Evolutionary conservation across 495 filamentous ascomycete genomes (phyloP), one percentile per base, ranked within the genome.

Genomic region (Penicillium cataractarum): DNA sequence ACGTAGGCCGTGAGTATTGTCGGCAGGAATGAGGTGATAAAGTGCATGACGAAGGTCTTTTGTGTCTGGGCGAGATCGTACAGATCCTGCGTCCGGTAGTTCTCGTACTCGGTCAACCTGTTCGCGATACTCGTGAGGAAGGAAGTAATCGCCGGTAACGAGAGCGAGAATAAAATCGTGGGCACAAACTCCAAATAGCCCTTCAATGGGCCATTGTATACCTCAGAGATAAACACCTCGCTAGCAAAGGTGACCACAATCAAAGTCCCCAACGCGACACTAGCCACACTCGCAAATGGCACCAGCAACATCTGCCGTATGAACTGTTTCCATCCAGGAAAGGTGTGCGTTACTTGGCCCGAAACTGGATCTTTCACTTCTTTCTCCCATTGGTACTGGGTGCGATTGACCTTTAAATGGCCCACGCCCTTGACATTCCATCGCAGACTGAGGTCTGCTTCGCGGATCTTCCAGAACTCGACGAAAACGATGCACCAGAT

Each of bases 391-490:
- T 84, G 68, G 70, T 96, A 98, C 65, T 92, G 84, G 33, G 86
- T 77, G 26, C 93, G 83, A 48, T 89, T 90, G 19, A 84, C 85
- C 74, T 97, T 92, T 44, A 98, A 89, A 32, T 80, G 82, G 7
- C 90, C 91, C 17, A 96, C 93, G 10, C 90, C 90, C 32, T 89
- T 87, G 22, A 97, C 93, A 4, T 89, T 90, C 95, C 95, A 99
- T 53, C 92, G 87, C 27, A 97, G 83, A n/a, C 88, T 89, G 4
- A 99, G 80, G 72, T 99, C 95, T 3, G 88, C 79, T 75, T 99
- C 92, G 73, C 95, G 93, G 59, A 91, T 88, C 78, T 95, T 96
- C 95, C 95, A 99, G 72, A 90, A 97, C 75, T 99, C 95, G 26
- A 96, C 89, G 66, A 99, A 98, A 17, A 92, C 79, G 7, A 96